Evolutionary conservation across 305 asterid genomes (phyloP).

Genomic region (Euphrasia arctica): DNA sequence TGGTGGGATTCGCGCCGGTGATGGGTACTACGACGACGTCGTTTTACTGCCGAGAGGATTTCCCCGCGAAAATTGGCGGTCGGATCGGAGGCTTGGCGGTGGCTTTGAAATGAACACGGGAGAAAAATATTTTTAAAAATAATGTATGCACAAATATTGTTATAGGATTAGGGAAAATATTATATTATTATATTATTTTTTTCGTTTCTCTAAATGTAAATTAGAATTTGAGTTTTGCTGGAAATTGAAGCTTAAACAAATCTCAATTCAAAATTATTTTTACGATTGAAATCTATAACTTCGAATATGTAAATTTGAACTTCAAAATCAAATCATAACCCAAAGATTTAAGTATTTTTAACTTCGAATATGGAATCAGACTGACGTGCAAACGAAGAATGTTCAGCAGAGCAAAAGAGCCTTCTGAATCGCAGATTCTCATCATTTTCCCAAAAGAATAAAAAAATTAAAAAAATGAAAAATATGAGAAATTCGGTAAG

Average conservation of each 20-base stretch:
- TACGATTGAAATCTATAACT: too few species aligned
- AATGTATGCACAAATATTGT: too few species aligned
- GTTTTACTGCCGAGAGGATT: conserved; percentile 33
- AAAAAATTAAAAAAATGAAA: background rate
- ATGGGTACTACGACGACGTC: conserved; percentile 10
- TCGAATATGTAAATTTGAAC: too few species aligned
- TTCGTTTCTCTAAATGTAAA: too few species aligned
- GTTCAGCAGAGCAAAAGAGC: background rate
- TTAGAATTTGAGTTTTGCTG: too few species aligned
- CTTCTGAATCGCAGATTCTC: background rate
- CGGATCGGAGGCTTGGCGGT: conserved; percentile 46
- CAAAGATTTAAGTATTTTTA: too few species aligned
- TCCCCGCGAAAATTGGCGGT: conserved; percentile 20
- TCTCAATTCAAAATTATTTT: too few species aligned
- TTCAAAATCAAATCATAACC: too few species aligned
- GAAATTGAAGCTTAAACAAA: too few species aligned
- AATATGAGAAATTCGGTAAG: conserved; percentile 52
- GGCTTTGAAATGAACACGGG: conserved; percentile 25
- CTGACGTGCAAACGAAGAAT: background rate
- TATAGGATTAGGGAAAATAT: too few species aligned
- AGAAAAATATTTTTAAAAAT: too few species aligned
- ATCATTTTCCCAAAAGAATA: background rate
- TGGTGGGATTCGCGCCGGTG: conserved; percentile 43
- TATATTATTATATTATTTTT: too few species aligned
- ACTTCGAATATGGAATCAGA: background rate